Base-by-base conservation (phyloP, 2,329 filamentous ascomycete genomes). In the Tolypocladium guangdongense region DNA sequence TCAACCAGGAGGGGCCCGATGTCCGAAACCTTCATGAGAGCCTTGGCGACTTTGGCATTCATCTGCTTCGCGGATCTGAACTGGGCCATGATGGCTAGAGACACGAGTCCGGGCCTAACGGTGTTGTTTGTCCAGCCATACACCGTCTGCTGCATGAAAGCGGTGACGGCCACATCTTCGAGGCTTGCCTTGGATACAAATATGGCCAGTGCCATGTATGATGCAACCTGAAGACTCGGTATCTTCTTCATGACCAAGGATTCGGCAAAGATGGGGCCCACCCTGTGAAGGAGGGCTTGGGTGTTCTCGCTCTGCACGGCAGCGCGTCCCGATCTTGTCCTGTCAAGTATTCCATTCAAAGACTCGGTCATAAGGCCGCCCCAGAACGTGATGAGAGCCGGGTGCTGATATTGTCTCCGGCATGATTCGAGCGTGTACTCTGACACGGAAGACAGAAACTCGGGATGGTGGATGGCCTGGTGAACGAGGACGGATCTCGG, bases 131-230 rank as follows among this genome's bases (percentile, higher is more conserved):
- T 86, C 84, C 90, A 95, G 10, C 87, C 88, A 32, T 78, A 73
- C 10, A 87, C 85, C 36, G 96, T 81, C 57, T 91, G 89, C 62
- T 95, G 88, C 90, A 97, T 95, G 63, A 99, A 78, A 1, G 86
- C 84, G 52, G 88, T 84, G n/a, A 97, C 75, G 2, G 91, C 81
- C 54, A 81, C 80, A 62, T 97, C 90, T 48, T 87, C 82, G 16
- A 97, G 77, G 49, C 81, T 78, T 1, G 87, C 84, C 69, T 96
- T 96, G 49, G 88, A 84, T 7, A 89, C 90, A 57, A 97, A 79
- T 49, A 97, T 83, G 7, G 90, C 83, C 53, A 91, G 80, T 22
- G 96, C 83, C 87, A 96, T 96, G 68, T 96, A 97, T 54, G 88
- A 91, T 18, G 87, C 90, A 56, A 95, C 80, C 59, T 91, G 87